Conservation (phyloP, 352 stramenopile species). For the Phytophthora nicotianae region DNA sequence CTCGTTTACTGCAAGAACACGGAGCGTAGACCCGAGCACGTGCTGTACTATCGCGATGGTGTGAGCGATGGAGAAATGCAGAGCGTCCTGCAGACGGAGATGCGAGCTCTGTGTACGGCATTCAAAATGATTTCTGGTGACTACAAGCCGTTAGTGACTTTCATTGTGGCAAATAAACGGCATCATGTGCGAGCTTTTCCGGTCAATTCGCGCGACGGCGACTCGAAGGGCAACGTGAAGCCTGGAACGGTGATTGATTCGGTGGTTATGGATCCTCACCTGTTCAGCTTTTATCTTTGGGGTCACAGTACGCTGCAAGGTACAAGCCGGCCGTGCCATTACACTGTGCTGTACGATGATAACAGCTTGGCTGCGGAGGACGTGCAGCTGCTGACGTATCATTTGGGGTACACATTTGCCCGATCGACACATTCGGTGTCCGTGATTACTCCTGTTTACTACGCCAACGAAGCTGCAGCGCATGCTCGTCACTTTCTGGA, state of each 20-base stretch:
- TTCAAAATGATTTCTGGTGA: slow-evolving; percentile 58
- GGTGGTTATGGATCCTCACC: no score
- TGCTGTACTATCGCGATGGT: slow-evolving; percentile 88
- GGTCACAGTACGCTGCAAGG: slow-evolving; percentile 42
- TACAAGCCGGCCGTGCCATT: slow-evolving; percentile 75
- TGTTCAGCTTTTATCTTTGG: no score
- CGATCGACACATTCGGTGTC: slow-evolving; percentile 80
- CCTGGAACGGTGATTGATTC: slow-evolving; percentile 83
- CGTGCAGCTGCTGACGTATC: slow-evolving; percentile 61
- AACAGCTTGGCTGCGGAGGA: slow-evolving; percentile 59
- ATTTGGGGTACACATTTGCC: slow-evolving; percentile 78
- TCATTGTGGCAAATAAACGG: slow-evolving; percentile 87
- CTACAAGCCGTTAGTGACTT: slow-evolving; percentile 81
- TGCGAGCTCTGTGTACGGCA: slow-evolving; percentile 76
- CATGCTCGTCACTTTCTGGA: slow-evolving; percentile 78
- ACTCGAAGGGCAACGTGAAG: slow-evolving; percentile 71
- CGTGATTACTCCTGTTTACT: slow-evolving; percentile 77
- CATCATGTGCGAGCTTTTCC: slow-evolving; percentile 83
- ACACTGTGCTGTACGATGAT: slow-evolving; percentile 79
- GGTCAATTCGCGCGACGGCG: slow-evolving; percentile 36
- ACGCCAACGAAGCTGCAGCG: slow-evolving; percentile 78
- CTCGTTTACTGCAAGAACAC: slow-evolving; percentile 74
- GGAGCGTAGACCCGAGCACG: slow-evolving; percentile 67
- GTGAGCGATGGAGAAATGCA: slow-evolving; percentile 83
- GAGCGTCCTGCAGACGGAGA: slow-evolving; percentile 72